Evolutionary conservation across 2,329 filamentous ascomycete genomes (phyloP).

Genomic region (Davidsoniella eucalypti): DNA sequence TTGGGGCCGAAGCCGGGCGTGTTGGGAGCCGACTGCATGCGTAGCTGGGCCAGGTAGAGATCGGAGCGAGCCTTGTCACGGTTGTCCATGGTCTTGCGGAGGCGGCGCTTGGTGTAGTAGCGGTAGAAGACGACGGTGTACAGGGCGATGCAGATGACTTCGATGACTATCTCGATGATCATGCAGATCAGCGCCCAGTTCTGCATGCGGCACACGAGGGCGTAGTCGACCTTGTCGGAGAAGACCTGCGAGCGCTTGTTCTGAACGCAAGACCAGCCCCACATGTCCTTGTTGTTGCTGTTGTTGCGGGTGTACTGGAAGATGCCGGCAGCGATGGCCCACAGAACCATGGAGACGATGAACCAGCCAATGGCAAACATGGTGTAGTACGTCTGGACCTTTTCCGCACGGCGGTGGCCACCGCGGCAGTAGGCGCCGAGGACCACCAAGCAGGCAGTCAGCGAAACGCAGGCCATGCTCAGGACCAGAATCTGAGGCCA

Average conservation of each 20-base stretch:
- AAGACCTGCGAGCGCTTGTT: constrained; percentile 70
- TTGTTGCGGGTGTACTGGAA: constrained; percentile 64
- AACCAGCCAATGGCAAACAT: constrained; percentile 89
- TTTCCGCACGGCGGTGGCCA: constrained; percentile 77
- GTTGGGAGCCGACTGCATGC: constrained; percentile 79
- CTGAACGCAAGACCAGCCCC: constrained; percentile 94
- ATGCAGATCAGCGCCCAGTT: constrained; percentile 95
- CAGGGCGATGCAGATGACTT: constrained; percentile 77
- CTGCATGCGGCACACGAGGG: constrained; percentile 79
- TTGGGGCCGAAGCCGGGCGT: constrained; percentile 63
- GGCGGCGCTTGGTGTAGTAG: constrained; percentile 88
- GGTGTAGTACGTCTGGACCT: constrained; percentile 88
- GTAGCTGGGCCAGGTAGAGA: constrained; percentile 78
- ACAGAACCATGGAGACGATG: constrained; percentile 82
- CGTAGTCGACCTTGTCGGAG: constrained; percentile 67
- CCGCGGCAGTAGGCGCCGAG: constrained; percentile 78
- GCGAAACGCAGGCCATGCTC: constrained; percentile 60
- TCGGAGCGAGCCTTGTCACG: constrained; percentile 89
- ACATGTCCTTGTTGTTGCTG: constrained; percentile 66
- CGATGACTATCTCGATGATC: constrained; percentile 89
- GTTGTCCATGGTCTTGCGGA: constrained; percentile 91
- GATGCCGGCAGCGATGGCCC: constrained; percentile 71
- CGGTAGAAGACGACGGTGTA: constrained; percentile 95
- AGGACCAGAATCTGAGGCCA: constrained; percentile 88
- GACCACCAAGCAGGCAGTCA: constrained; percentile 61